These are phyloP conservation scores for Aureobasidium zeae DNA, from an alignment of 2,329 filamentous ascomycete genomes.

Conservation along the genomic window DNA sequence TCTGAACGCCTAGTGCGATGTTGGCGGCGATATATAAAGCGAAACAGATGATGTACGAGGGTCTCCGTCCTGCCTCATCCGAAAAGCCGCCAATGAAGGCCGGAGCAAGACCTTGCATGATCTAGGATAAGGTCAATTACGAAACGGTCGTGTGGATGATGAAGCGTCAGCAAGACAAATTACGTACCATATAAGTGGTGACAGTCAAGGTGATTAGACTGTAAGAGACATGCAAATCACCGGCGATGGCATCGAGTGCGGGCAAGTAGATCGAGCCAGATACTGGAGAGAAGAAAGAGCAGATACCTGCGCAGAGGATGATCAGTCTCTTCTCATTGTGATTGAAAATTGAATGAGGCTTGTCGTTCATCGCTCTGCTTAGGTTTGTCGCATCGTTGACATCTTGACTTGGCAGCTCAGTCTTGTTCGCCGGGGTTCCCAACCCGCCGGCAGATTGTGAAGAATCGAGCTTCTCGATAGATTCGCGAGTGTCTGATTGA, in stretches of 20 bases:
- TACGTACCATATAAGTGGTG: slow-evolving; percentile 48
- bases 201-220: slow-evolving; percentile 42
- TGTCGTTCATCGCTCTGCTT: no score
- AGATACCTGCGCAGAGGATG: slow-evolving; percentile 23
- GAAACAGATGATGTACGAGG: slow-evolving; percentile 41
- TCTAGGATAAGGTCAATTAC: slow-evolving; percentile 26
- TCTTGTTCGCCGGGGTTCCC: no score
- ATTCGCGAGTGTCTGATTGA: no score
- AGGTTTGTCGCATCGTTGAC: no score
- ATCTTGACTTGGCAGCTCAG: no score
- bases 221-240: slow-evolving; percentile 38
- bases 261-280: slow-evolving; percentile 45
- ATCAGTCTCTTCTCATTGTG: slow-evolving; percentile 23
- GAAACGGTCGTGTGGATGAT: slow-evolving; percentile 18
- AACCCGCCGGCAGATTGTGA: no score
- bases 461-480: no score
- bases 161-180: background rate
- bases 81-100: slow-evolving; percentile 44
- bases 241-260: slow-evolving; percentile 41
- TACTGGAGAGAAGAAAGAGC: slow-evolving; percentile 24
- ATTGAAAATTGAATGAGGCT: slow-evolving; percentile 23
- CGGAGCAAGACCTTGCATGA: slow-evolving; percentile 46
- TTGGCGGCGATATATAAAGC: slow-evolving; percentile 35
- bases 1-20: slow-evolving; percentile 32
- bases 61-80: slow-evolving; percentile 42